Base-by-base conservation (phyloP, 2,329 filamentous ascomycete species). In the Daldinia sp. region DNA sequence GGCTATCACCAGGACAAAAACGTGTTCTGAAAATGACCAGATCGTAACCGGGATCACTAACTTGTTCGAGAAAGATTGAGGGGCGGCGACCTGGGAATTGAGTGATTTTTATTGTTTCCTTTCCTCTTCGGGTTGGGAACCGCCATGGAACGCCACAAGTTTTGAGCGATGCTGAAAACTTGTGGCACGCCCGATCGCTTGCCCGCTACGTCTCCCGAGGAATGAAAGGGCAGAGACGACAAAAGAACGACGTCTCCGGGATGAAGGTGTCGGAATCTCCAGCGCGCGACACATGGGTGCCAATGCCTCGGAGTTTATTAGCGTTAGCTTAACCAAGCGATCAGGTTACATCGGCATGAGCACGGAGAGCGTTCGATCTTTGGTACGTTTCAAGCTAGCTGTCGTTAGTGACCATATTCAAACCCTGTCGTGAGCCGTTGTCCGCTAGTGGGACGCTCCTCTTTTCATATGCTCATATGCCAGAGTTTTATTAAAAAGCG, bases 331-430 rank as follows among this genome's bases (percentile, higher is more conserved):
- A 65, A 73, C 63, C 62, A 72, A 74, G 68, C 72, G 60, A 72
- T 73, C 68, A 74, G 72, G 74, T 75, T 76, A 74, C 74, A 75
- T 75, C 68, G 66, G 69, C 59, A 67, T 73, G 64, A 71, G 72
- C 68, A 68, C 71, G 64, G 62, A 69, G 67, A 62, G 68, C 63
- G 66, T 67, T 72, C 71, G 69, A 73, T 73, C 72, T 73, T 73
- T 74, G 72, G 74, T 74, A 74, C 72, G 74, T 77, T 78, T 77
- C 76, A 77, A 76, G 62, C 70, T 73, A 73, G 65, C 69, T 66
- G 67, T 67, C 66, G 65, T 64, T 70, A 63, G 67, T 65, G 65
- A 67, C 68, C 65, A 61, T 65, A 72, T 65, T 69, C 65, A 62
- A 62, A 70, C 70, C 72, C 69, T 72, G 67, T 60, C 60, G 69